phyloP scores from a whole-genome alignment of 2,329 filamentous ascomycete genomes.

The Didymosphaeria variabile region DNA sequence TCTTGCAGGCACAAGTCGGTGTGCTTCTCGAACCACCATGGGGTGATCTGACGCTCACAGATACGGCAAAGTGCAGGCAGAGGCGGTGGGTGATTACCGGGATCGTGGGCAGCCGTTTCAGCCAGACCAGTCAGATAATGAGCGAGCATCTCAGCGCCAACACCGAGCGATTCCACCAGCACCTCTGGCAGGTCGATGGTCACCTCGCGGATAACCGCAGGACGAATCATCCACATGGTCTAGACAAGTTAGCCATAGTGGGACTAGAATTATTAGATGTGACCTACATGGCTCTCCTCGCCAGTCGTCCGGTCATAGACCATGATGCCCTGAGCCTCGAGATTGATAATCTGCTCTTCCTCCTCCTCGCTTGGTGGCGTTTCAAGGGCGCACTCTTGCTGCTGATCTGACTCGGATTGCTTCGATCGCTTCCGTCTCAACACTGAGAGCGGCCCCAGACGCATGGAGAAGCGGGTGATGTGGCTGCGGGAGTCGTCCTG shows the following conservation, averaged over 20 bases:
- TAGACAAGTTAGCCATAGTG: slow-evolving; percentile 53
- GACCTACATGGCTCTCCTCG: slow-evolving; percentile 86
- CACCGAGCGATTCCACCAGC: slow-evolving; percentile 91
- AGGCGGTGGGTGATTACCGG: slow-evolving; percentile 79
- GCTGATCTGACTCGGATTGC: slow-evolving; percentile 37
- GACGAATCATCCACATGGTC: slow-evolving; percentile 99
- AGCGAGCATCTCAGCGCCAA: slow-evolving; percentile 92
- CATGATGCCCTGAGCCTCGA: slow-evolving; percentile 98
- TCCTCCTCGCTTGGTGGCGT: slow-evolving; percentile 42
- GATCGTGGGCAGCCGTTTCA: slow-evolving; percentile 79
- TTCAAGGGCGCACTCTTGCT: slow-evolving; percentile 36
- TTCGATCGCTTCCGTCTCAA: slow-evolving; percentile 42
- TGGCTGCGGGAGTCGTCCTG: slow-evolving; percentile 93
- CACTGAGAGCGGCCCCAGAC: slow-evolving; percentile 47
- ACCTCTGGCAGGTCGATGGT: slow-evolving; percentile 92
- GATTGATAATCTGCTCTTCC: slow-evolving; percentile 70
- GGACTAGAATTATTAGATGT: neutral
- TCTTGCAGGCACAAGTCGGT: slow-evolving; percentile 96
- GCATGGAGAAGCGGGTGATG: slow-evolving; percentile 62
- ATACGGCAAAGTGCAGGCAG: slow-evolving; percentile 91
- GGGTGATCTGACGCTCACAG: slow-evolving; percentile 94
- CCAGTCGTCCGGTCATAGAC: slow-evolving; percentile 90
- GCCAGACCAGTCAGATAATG: slow-evolving; percentile 91
- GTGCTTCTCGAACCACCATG: slow-evolving; percentile 99
- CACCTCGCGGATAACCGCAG: slow-evolving; percentile 88